Base-by-base conservation (phyloP, 768 basidiomycete species). In the Brasilioporus rufonigricans region DNA sequence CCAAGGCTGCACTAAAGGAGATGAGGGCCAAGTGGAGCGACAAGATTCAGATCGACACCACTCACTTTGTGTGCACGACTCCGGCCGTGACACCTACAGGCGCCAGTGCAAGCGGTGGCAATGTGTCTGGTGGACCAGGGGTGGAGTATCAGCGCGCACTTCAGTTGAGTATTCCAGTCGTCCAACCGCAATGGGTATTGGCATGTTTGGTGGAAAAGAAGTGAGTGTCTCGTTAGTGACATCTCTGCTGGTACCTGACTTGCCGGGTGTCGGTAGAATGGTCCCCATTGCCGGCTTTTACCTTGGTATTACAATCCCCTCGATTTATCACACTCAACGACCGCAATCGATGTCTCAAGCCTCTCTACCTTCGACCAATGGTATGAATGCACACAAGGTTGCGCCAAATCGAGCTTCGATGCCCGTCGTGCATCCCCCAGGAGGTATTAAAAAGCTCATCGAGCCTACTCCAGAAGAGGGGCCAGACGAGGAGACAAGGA, bases 31-130 rank as follows among this genome's bases (percentile, higher is more conserved):
- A 88, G 60, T 94, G 89, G 87, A 91, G 86, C 64, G 89, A 95
- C 60, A 89, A 85, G 65, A 94, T 99, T 38, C 91, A 95, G 74
- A 95, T 98, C 54, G 96, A 99, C 67, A 98, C 96, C 11, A 98
- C 95, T 0, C 96, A 99, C 71, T 99, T 97, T 61, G 94, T 98
- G 39, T 96, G 94, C 67, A 96, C 93, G 18, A 93, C 90, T 0
- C 93, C 94, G 3, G 87, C 86, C 1, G 80, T 84, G 11, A 86
- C 84, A 0, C 81, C 84, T 0, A 62, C 70, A 11, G 86, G 82
- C 31, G 83, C 83, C 11, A 78, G 76, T 53, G 78, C 78, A 0
- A 76, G 78, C 10, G 83, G 86, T 1, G 80, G 76, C 52, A 67
- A 76, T 1, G 73, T 75, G 12, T 73, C 78, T 16, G 82, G 84